Base-by-base conservation (phyloP, 805 yeast genomes). In the Tanozyma kutaoensis region DNA sequence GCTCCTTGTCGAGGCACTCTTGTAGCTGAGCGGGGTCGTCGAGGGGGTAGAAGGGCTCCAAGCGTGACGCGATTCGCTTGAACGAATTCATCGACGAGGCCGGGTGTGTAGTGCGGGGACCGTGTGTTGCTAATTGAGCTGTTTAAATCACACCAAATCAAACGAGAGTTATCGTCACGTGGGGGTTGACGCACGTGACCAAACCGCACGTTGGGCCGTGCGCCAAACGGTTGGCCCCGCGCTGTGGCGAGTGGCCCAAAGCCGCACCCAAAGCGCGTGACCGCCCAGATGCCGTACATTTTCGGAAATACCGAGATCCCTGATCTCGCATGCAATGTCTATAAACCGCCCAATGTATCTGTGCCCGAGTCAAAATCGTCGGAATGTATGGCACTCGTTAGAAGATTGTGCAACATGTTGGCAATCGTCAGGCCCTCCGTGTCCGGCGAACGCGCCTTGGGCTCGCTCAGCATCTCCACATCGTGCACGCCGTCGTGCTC, bases 391-490 rank as follows among this genome's bases (percentile, higher is more conserved):
- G 46, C 48, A 32, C 40, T 46, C 37, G 55, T 58, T 23, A 58
- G 50, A 32, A 58, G 55, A 25, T 43, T 49, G 35, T 57, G 66
- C 35, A 58, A 50, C 24, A 55, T 45, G 12, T 48, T 42, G 6
- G 59, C 43, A 18, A 55, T 48, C 28, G 53, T 50, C 51, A n/a
- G 40, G 33, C 23, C 36, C 37, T 16, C 30, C 30, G 14, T 34
- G 29, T 15, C 41, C 38, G 12, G 36, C 34, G 12, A 38, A 28
- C 10, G 20, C 20, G 8, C 20, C 9, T 17, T 10, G 10, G 8
- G 20, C 9, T 17, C 20, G 31, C 45, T 40, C 20, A 52, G 42
- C 15, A 52, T 35, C 16, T 35, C 41, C 11, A 43, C 40, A 24
- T 37, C 39, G 8, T 41, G 44, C 16, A 40, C 51, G 12, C 44